Base-by-base conservation (phyloP, 139 green algal species). In the Pleodorina starrii region DNA sequence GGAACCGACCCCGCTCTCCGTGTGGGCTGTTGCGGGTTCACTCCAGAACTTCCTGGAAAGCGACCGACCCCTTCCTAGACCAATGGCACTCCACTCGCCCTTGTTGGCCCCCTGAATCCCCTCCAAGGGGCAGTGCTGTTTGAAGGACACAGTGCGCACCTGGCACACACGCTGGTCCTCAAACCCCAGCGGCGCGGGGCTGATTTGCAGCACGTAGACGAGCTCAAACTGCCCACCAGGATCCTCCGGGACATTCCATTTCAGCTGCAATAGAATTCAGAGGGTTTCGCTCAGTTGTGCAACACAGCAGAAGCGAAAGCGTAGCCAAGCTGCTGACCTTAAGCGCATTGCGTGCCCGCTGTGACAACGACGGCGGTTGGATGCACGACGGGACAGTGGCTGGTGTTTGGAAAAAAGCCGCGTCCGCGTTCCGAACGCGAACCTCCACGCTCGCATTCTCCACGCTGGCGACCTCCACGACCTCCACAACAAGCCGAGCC, bases 241-340 rank as follows among this genome's bases (percentile, higher is more conserved):
- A 69, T 97, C 95, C 63, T 95, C 92, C 0, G 95, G 95, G 44
- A 92, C 69, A 21, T 46, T 77, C 94, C 95, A 97, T 76, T 96
- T 95, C 36, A 97, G 87, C 93, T 97, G 90, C 91, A 87, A 21
- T 57, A 10, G 2, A 80, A 5, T 35, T 6, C 84, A 27, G 35
- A 7, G 6, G 32, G 1, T 1, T 23, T 54, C 35, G 21, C 27
- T 44, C n/a, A 38, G 27, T n/a, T n/a, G 48, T 23, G 23, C 32
- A 9, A 48, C 35, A 0, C 46, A 38, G 27, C 25, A 43, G 50
- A 40, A 23, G 51, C 10, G 76, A 43, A 35, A 42, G 73, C 11
- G 63, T 73, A 73, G n/a, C 19, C 63, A 48, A 14, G 68, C 68
- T 48, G 68, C 86, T 19, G 63, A 95, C 94, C 94, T 94, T 95